Base-by-base conservation (phyloP, 768 basidiomycete genomes). In the Mycena amicta region DNA sequence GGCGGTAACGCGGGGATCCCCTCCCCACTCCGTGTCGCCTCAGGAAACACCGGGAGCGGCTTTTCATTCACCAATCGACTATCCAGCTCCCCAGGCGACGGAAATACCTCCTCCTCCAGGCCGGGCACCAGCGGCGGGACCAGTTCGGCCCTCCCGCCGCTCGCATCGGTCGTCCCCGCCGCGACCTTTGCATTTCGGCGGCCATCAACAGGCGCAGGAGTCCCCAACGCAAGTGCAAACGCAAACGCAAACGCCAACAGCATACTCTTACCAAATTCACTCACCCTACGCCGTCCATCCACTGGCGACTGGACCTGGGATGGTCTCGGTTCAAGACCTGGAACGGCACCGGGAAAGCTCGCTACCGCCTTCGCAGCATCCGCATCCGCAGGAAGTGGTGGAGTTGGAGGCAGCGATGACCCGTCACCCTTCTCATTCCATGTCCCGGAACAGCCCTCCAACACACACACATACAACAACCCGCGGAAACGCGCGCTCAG, bases 101-200 rank as follows among this genome's bases (percentile, higher is more conserved):
- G 47, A 49, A 49, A 49, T 49, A 20, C 56, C 55, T 55, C 62
- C 53, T 5, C 56, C 55, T 55, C 62, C 53, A 54, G 63, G n/a
- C 59, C 63, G 15, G 50, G 55, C 55, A 73, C 83, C 73, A 73
- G 78, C 71, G 76, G 73, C 72, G 66, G 43, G 43, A 8, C 43
- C 43, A 8, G 78, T 66, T 49, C 74, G 56, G 60, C 83, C 47
- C 86, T 89, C 85, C 87, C 87, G 63, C 86, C 87, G 55, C 84
- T 89, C 87, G 70, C 85, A 77, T 78, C 84, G 74, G 80, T 90
- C 86, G 80, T 90, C 88, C 80, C 87, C 87, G 77, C 85, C 27
- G 26, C 62, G 70, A 78, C 86, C 71, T 77, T 87, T 85, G n/a
- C 47, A 49, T 49, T 49, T 49, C 47, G 47, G 23, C 8, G 47